phyloP scores from a whole-genome alignment of 768 basidiomycete species.

The Sporobolomyces roseus region DNA sequence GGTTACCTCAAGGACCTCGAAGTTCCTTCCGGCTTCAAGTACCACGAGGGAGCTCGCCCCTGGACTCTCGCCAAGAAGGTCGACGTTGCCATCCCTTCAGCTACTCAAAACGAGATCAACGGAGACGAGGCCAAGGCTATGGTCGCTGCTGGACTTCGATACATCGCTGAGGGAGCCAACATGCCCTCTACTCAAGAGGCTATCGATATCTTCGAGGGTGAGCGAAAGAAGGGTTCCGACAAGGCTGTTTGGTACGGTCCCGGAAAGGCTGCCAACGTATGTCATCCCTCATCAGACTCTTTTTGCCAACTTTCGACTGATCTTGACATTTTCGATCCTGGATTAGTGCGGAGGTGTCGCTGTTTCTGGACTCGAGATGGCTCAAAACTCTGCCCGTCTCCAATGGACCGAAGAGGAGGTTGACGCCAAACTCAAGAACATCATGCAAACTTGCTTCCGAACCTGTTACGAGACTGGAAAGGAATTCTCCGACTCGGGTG shows the following conservation, averaged over 20 bases:
- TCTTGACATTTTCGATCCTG: slow-evolving; percentile 47
- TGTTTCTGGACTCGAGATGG: slow-evolving; percentile 74
- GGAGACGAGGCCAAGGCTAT: slow-evolving; percentile 67
- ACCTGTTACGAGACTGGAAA: slow-evolving; percentile 59
- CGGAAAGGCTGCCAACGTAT: slow-evolving; percentile 58
- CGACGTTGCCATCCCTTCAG: slow-evolving; percentile 45
- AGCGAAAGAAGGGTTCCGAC: slow-evolving; percentile 57
- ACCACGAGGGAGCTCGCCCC: slow-evolving; percentile 57
- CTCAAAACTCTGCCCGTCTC: slow-evolving; percentile 61
- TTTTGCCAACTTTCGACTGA: background rate
- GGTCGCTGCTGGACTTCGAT: slow-evolving; percentile 63
- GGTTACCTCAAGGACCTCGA: slow-evolving; percentile 42
- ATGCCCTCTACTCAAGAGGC: slow-evolving; percentile 67
- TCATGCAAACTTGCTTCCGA: slow-evolving; percentile 65
- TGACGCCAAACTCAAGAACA: slow-evolving; percentile 64
- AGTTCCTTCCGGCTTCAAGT: slow-evolving; percentile 34
- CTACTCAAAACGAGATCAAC: slow-evolving; percentile 67
- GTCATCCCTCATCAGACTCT: background rate
- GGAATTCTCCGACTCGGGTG: slow-evolving; percentile 56
- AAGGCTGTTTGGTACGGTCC: slow-evolving; percentile 66
- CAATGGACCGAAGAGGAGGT: slow-evolving; percentile 64
- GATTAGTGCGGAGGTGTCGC: slow-evolving; percentile 72
- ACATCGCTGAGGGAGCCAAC: slow-evolving; percentile 59
- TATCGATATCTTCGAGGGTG: slow-evolving; percentile 65
- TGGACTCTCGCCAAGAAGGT: slow-evolving; percentile 62